phyloP scores from a whole-genome alignment of 2,329 filamentous ascomycete genomes.

The Phoma sp. region DNA sequence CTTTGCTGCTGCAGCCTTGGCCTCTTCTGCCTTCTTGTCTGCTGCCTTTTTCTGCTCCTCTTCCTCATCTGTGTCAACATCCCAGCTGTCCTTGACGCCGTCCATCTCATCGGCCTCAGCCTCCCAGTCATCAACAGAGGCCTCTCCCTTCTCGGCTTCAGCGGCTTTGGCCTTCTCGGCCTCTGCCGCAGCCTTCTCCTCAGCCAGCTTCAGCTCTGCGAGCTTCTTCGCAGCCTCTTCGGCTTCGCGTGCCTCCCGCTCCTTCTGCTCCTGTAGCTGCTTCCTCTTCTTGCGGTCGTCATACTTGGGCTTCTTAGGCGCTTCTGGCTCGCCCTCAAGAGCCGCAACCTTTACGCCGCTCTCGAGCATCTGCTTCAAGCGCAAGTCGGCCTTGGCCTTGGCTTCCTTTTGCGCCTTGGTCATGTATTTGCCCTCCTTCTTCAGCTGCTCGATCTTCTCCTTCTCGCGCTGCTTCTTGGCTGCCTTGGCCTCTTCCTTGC shows the following conservation, averaged over 20 bases:
- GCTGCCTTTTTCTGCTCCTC: slow-evolving; percentile 53
- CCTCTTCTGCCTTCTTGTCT: slow-evolving; percentile 17
- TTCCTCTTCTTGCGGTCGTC: slow-evolving; percentile 81
- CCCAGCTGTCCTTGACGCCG: slow-evolving; percentile 93
- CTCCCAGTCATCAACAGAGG: slow-evolving; percentile 85
- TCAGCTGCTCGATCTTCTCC: slow-evolving; percentile 84
- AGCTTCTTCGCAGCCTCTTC: slow-evolving; percentile 65
- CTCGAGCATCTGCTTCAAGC: slow-evolving; percentile 84
- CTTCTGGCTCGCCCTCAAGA: slow-evolving; percentile 69
- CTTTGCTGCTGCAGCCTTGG: slow-evolving; percentile 29
- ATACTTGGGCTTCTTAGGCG: slow-evolving; percentile 80
- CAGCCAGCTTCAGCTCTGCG: slow-evolving; percentile 59
- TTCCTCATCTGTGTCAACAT: slow-evolving; percentile 82
- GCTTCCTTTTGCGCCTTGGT: slow-evolving; percentile 87
- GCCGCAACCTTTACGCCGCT: slow-evolving; percentile 69
- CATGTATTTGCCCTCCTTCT: slow-evolving; percentile 86
- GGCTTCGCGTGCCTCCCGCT: slow-evolving; percentile 54
- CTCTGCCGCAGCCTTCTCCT: slow-evolving; percentile 78
- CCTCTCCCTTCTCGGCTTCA: slow-evolving; percentile 68
- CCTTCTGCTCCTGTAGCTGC: slow-evolving; percentile 63
- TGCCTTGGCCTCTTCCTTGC: slow-evolving; percentile 75
- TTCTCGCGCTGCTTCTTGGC: slow-evolving; percentile 86
- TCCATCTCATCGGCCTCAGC: slow-evolving; percentile 75
- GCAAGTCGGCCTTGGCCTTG: slow-evolving; percentile 78
- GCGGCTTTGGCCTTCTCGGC: slow-evolving; percentile 67